phyloP scores from a whole-genome alignment of 1,284 basidiomycete genomes.

The Sutorius eximius region DNA sequence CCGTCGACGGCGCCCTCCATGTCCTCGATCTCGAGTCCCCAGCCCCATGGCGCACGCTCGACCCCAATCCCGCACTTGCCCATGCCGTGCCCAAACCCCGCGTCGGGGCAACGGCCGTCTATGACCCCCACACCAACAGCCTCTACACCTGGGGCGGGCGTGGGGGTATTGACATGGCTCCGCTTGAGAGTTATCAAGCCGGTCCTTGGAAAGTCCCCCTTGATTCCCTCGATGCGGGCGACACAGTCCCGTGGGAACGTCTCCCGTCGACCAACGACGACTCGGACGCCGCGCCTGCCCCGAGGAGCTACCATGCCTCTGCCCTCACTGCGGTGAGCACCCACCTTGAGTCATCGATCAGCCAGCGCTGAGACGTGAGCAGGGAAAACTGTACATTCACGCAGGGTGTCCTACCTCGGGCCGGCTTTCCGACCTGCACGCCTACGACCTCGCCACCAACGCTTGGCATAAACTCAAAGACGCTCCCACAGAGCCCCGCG shows the following conservation, averaged over 20 bases:
- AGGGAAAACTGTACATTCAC: constrained; percentile 43
- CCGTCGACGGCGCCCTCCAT: constrained; percentile 38
- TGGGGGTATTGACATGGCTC: constrained; percentile 41
- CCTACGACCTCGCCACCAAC: constrained; percentile 34
- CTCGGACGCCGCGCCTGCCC: constrained; percentile 12
- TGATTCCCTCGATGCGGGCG: neutral
- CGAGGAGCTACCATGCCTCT: constrained; percentile 26
- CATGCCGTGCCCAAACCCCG: constrained; percentile 23
- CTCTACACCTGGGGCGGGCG: constrained; percentile 48
- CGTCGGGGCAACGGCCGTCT: constrained; percentile 40
- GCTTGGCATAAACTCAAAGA: constrained; percentile 37
- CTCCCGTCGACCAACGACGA: constrained; percentile 19
- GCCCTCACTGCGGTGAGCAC: constrained; percentile 9
- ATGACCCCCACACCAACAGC: constrained; percentile 17
- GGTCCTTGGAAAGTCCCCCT: constrained; percentile 34
- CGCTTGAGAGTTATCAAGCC: constrained; percentile 30
- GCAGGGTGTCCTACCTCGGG: constrained; percentile 43
- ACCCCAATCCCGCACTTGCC: constrained; percentile 1
- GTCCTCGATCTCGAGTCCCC: constrained; percentile 20
- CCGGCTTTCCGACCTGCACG: constrained; percentile 36
- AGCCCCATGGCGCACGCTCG: constrained; percentile 5
- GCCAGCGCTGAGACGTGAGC: neutral
- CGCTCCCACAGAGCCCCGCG: constrained; percentile 40
- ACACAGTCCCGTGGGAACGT: constrained; percentile 20
- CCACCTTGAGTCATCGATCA: neutral